Conservation (phyloP, 148 eudicot genomes). For the Talinum fruticosum region DNA sequence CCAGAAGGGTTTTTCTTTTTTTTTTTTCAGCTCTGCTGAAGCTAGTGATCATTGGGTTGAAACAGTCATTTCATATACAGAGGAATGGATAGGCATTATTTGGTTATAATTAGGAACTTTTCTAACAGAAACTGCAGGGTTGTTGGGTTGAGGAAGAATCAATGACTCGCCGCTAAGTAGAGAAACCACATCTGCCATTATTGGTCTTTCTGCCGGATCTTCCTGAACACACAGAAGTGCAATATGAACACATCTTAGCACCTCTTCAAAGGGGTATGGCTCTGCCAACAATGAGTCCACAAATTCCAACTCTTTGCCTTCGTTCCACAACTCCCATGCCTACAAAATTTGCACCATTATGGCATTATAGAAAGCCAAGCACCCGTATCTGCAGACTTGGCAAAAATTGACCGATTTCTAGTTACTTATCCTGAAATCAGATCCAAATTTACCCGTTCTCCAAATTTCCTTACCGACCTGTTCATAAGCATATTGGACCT, state of each 20-base stretch:
- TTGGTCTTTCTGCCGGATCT: slow-evolving; percentile 26
- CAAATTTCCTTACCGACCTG: too few relatives aligned
- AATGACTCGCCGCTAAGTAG: slow-evolving; percentile 20
- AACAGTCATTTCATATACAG: neutral
- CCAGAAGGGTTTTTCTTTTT: too few relatives aligned
- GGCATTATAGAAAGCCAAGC: neutral
- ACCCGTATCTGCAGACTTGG: too few relatives aligned
- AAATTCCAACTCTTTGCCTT: slow-evolving; percentile 12
- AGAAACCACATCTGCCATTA: slow-evolving; percentile 21
- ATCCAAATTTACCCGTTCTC: too few relatives aligned
- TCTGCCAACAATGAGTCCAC: slow-evolving; percentile 18
- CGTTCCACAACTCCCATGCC: slow-evolving; percentile 25
- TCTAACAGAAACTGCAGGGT: neutral
- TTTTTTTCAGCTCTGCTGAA: too few relatives aligned
- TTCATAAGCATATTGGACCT: too few relatives aligned
- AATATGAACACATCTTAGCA: slow-evolving; percentile 26
- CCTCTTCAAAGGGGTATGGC: slow-evolving; percentile 23
- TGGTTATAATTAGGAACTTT: neutral
- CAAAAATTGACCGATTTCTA: too few relatives aligned
- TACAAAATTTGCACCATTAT: neutral
- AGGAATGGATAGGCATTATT: neutral
- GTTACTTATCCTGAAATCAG: too few relatives aligned
- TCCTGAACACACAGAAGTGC: slow-evolving; percentile 30
- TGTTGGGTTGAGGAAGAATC: slow-evolving; percentile 11
- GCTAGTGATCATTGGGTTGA: neutral